Conservation (phyloP, 768 basidiomycete species). For the Kwoniella shandongensis region DNA sequence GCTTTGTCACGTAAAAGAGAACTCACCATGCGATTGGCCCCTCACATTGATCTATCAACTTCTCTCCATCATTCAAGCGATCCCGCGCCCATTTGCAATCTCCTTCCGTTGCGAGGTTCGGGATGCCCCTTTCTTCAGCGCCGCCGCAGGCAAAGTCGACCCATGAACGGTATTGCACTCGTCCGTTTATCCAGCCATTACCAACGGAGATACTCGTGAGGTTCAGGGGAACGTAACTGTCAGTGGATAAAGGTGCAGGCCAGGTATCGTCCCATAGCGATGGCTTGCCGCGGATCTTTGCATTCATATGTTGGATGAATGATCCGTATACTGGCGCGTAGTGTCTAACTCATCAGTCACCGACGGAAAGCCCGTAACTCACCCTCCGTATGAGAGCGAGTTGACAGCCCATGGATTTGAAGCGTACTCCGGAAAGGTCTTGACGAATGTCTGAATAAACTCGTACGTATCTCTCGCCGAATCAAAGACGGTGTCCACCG, state of each 20-base stretch:
- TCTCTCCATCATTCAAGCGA: neutral
- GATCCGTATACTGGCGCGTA: neutral
- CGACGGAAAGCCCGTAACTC: neutral
- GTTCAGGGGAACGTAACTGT: neutral
- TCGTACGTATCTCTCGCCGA: neutral
- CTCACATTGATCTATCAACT: neutral
- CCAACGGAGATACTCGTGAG: constrained; percentile 1
- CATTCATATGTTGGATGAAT: neutral
- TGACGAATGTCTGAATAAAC: constrained; percentile 4
- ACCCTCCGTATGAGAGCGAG: constrained; percentile 8
- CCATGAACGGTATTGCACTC: constrained; percentile 1
- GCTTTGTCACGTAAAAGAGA: neutral
- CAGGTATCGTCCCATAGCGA: constrained; percentile 1
- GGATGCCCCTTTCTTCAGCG: neutral
- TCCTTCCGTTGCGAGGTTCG: neutral
- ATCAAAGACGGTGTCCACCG: constrained; percentile 4
- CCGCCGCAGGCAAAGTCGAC: neutral
- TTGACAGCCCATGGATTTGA: constrained; percentile 7
- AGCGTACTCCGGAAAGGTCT: constrained; percentile 4
- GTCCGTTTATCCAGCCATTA: constrained; percentile 1
- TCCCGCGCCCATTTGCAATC: neutral
- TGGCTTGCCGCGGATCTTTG: neutral
- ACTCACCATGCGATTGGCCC: neutral
- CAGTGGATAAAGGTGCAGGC: neutral
- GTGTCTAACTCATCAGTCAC: neutral